phyloP scores from a whole-genome alignment of 2,329 filamentous ascomycete species.

The Phialocephala subalpina region DNA sequence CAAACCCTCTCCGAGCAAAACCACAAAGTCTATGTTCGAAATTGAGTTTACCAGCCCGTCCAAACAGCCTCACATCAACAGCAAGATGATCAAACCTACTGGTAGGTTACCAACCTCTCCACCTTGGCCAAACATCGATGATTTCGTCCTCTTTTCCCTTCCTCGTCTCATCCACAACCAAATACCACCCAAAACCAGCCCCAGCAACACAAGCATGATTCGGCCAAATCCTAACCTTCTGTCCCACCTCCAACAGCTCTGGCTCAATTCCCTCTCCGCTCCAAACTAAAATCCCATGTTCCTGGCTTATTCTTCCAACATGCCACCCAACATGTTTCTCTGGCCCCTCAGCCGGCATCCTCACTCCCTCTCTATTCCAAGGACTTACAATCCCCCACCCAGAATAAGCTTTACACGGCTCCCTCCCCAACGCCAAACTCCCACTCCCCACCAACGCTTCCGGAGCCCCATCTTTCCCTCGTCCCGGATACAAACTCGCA shows the following conservation, averaged over 20 bases:
- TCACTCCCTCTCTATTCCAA: conserved; percentile 53
- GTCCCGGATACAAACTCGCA: conserved; percentile 69
- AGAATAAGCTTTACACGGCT: conserved; percentile 74
- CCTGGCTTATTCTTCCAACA: conserved; percentile 76
- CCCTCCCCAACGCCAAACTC: conserved; percentile 73
- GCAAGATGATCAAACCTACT: too few relatives aligned
- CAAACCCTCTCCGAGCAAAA: neutral
- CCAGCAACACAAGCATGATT: conserved; percentile 85
- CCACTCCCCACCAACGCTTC: conserved; percentile 78
- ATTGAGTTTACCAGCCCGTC: conserved; percentile 67
- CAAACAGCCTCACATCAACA: too few relatives aligned
- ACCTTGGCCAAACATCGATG: conserved; percentile 79
- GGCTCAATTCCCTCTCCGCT: conserved; percentile 49
- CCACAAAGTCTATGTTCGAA: neutral
- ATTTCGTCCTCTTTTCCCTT: conserved; percentile 64
- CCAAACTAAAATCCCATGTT: conserved; percentile 79
- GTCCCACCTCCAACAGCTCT: conserved; percentile 63
- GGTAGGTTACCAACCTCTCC: conserved; percentile 75
- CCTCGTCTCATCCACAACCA: conserved; percentile 72
- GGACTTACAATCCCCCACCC: conserved; percentile 75
- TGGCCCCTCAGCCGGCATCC: conserved; percentile 47
- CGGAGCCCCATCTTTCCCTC: conserved; percentile 54
- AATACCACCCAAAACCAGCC: conserved; percentile 75
- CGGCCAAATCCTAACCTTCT: conserved; percentile 76
- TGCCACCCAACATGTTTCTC: conserved; percentile 65